These are phyloP conservation scores for Leishmania braziliensis DNA, from an alignment of 208 protist species.

Conservation along the genomic window DNA sequence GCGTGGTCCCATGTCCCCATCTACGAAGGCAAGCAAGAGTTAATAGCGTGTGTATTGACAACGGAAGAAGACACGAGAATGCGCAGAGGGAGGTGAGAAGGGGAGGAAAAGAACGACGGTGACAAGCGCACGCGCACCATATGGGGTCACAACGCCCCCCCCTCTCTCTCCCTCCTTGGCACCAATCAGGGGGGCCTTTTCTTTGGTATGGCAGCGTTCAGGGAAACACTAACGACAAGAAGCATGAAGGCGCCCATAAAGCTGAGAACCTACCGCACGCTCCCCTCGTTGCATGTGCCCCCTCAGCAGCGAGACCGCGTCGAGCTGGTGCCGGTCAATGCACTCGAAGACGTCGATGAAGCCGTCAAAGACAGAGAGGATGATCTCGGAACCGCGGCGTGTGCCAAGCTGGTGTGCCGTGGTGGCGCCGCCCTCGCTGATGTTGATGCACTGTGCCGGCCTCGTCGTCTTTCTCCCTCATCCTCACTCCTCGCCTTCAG, in stretches of 20 bases:
- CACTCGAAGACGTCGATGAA: constrained; percentile 1
- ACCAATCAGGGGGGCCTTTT: neutral
- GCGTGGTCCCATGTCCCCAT: neutral
- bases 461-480: neutral
- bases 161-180: neutral
- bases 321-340: neutral
- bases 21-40: neutral
- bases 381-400: neutral
- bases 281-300: neutral
- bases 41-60: neutral
- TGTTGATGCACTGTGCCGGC: neutral
- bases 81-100: neutral
- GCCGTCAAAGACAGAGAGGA: neutral
- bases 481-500: constrained; percentile 16
- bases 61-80: neutral
- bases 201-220: neutral
- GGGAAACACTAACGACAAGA: neutral
- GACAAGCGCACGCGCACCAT: neutral
- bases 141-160: neutral
- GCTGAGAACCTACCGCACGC: neutral
- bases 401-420: neutral
- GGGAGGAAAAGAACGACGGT: neutral
- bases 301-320: neutral
- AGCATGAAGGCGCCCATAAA: neutral
- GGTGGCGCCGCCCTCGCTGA: neutral